phyloP scores from a whole-genome alignment of 2,329 filamentous ascomycete genomes.

The Uncinocarpus reesii region DNA sequence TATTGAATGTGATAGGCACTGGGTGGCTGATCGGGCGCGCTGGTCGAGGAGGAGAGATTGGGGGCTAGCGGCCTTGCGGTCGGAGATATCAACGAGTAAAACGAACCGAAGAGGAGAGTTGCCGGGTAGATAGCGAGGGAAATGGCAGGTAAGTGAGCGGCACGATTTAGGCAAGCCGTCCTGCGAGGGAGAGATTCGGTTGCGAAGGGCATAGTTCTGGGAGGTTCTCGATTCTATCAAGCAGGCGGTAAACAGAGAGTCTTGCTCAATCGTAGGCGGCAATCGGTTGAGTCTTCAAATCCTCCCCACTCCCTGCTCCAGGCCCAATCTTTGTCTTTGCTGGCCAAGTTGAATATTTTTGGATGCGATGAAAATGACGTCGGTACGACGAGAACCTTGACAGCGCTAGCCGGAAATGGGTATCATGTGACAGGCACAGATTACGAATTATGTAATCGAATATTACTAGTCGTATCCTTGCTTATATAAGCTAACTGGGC shows the following conservation, averaged over 20 bases:
- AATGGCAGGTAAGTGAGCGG: slow-evolving; percentile 45
- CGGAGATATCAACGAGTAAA: slow-evolving; percentile 71
- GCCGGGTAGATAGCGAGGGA: slow-evolving; percentile 63
- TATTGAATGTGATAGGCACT: slow-evolving; percentile 44
- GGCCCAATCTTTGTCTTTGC: neutral
- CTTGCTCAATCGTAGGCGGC: neutral
- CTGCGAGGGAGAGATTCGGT: neutral
- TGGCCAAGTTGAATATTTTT: neutral
- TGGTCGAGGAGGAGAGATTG: slow-evolving; percentile 33
- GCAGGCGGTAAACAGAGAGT: neutral
- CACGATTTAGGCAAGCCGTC: neutral
- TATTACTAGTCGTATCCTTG: neutral
- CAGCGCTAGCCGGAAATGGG: neutral
- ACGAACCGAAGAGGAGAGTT: slow-evolving; percentile 67
- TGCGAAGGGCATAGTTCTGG: neutral
- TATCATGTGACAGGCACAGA: neutral
- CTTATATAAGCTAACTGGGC: neutral
- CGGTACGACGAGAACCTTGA: neutral
- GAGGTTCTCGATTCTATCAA: neutral
- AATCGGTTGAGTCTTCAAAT: neutral
- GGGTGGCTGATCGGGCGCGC: slow-evolving; percentile 7
- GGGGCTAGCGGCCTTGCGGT: slow-evolving; percentile 52
- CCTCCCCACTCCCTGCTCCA: neutral
- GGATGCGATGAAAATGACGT: slow-evolving; percentile 8
- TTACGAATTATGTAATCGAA: neutral